phyloP scores from a whole-genome alignment of 106 monocot genomes.

The Amphibolis antarctica region DNA sequence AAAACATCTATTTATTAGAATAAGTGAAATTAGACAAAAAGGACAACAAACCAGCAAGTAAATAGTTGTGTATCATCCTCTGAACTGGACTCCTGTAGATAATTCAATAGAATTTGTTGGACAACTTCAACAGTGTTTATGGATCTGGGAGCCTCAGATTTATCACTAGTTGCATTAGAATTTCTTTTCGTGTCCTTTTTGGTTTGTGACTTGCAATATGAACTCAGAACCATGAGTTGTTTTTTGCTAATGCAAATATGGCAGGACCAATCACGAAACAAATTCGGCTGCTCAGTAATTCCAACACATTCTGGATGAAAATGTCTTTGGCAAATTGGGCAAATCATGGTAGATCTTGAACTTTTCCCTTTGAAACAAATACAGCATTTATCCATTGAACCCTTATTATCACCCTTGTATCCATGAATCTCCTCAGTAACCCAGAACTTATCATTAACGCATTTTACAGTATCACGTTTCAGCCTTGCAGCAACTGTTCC shows the following conservation, averaged over 20 bases:
- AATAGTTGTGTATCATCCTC: constrained; percentile 61
- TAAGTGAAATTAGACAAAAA: neutral
- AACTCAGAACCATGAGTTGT: constrained; percentile 52
- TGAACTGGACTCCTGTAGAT: constrained; percentile 57
- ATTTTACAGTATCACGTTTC: constrained; percentile 68
- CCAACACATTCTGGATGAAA: constrained; percentile 88
- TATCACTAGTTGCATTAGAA: constrained; percentile 11
- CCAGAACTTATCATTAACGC: constrained; percentile 58
- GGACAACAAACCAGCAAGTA: constrained; percentile 65
- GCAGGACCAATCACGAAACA: constrained; percentile 66
- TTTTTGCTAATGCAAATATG: constrained; percentile 69
- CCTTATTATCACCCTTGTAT: constrained; percentile 15
- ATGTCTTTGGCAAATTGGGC: constrained; percentile 57
- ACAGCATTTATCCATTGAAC: constrained; percentile 38
- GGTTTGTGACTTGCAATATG: constrained; percentile 44
- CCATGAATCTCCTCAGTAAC: constrained; percentile 45
- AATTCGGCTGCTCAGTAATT: constrained; percentile 37
- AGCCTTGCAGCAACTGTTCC: constrained; percentile 79
- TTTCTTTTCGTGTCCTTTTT: constrained; percentile 29
- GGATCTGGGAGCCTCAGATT: constrained; percentile 11
- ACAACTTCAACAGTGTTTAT: constrained; percentile 40
- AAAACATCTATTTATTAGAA: neutral
- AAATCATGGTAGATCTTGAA: constrained; percentile 28
- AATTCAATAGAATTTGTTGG: constrained; percentile 86
- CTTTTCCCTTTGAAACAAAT: constrained; percentile 64